Evolutionary conservation across 2,329 filamentous ascomycete genomes (phyloP).

Genomic region (Colletotrichum lupini): DNA sequence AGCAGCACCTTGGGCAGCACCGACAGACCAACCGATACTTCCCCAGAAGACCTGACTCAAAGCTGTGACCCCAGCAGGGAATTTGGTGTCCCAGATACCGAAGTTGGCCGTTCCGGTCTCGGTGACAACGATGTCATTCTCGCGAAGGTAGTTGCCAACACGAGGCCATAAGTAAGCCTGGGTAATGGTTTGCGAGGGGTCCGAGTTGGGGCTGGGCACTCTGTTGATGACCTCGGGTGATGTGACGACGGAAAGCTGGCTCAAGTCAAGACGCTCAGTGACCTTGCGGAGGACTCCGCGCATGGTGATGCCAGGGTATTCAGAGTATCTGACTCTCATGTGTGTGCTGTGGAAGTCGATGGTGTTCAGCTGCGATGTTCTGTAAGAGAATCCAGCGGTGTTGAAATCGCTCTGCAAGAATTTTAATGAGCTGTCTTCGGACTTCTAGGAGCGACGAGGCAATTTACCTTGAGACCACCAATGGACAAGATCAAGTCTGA

Average conservation of each 20-base stretch:
- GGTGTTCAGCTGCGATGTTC: constrained; percentile 78
- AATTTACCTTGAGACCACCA: constrained; percentile 66
- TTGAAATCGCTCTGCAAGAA: constrained; percentile 77
- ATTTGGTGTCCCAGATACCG: constrained; percentile 86
- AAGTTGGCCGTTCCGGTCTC: constrained; percentile 92
- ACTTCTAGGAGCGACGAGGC: background rate
- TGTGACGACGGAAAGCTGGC: constrained; percentile 65
- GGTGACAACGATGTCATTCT: constrained; percentile 82
- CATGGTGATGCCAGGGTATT: constrained; percentile 83
- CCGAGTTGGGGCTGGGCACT: constrained; percentile 50
- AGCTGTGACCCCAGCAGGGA: constrained; percentile 81
- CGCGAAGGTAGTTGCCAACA: constrained; percentile 76
- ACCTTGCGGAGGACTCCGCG: constrained; percentile 81
- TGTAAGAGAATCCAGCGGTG: constrained; percentile 84
- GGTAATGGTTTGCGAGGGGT: constrained; percentile 62
- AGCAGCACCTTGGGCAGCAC: constrained; percentile 72
- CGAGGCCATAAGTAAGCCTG: constrained; percentile 84
- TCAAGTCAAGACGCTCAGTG: constrained; percentile 66
- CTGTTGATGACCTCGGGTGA: constrained; percentile 66
- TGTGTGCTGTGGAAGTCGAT: constrained; percentile 85
- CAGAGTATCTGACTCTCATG: constrained; percentile 79
- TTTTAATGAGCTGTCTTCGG: background rate
- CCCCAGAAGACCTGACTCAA: constrained; percentile 84
- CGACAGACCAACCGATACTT: constrained; percentile 71
- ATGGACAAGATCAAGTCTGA: constrained; percentile 79